Conservation (phyloP, 2,329 filamentous ascomycete species). For the Penicillium janthinellum region DNA sequence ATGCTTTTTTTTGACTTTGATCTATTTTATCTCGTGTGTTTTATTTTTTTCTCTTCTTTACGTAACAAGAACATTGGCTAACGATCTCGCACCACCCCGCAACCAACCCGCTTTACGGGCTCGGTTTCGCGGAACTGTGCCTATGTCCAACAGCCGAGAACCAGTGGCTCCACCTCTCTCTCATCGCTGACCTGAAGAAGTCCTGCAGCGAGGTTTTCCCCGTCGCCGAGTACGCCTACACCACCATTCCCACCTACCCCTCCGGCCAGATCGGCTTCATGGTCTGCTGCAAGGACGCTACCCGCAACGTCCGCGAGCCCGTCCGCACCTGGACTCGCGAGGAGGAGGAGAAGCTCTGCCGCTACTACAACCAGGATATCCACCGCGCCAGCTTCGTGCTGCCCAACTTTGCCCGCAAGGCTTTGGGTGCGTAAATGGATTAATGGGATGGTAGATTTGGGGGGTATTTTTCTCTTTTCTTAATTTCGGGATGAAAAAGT, state of each 20-base stretch:
- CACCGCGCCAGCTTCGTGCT: slow-evolving; percentile 93
- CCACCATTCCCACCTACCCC: slow-evolving; percentile 96
- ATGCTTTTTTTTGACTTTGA: slow-evolving; percentile 8
- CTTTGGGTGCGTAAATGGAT: slow-evolving; percentile 41
- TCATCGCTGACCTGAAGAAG: slow-evolving; percentile 96
- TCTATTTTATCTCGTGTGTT: background rate
- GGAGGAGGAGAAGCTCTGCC: slow-evolving; percentile 90
- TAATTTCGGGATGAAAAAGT: slow-evolving; percentile 12
- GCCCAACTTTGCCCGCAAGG: slow-evolving; percentile 88
- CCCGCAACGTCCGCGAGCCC: slow-evolving; percentile 80
- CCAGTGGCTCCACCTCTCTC: slow-evolving; percentile 95
- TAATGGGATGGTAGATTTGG: background rate
- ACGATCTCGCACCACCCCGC: slow-evolving; percentile 32
- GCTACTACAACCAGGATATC: slow-evolving; percentile 96
- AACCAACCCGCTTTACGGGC: slow-evolving; percentile 33
- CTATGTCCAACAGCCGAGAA: slow-evolving; percentile 73
- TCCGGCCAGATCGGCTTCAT: slow-evolving; percentile 99
- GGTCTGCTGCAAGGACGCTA: slow-evolving; percentile 96
- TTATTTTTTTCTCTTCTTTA: background rate
- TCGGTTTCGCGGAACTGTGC: slow-evolving; percentile 35
- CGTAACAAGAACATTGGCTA: slow-evolving; percentile 23
- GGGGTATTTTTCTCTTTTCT: background rate
- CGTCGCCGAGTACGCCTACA: slow-evolving; percentile 97
- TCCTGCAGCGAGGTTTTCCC: slow-evolving; percentile 97
- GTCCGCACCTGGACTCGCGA: slow-evolving; percentile 77